Evolutionary conservation across 108 stramenopile species (phyloP), one percentile per base, ranked within the genome.

Genomic region (Skeletonema grethae): DNA sequence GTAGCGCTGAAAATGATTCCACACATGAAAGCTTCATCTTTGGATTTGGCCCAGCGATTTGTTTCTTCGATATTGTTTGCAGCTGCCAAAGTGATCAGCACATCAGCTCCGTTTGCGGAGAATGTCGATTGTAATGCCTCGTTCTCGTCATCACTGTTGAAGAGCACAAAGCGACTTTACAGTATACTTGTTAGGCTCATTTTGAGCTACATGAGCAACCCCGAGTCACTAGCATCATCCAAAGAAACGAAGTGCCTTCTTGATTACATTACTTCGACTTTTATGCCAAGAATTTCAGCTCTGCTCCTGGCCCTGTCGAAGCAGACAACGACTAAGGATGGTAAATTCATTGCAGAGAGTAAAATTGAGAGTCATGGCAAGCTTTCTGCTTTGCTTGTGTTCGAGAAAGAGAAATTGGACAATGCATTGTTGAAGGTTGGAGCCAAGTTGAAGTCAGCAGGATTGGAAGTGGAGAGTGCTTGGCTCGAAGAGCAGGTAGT

Each of bases 381-480:
- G 41, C 64, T 60, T 15, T 48, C 82, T 25, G 71, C 77, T 8
- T 61, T 68, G 22, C 64, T 83, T 24, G 82, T 83, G 28, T 83
- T 79, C 58, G 76, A 83, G 34, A 83, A 79, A 31, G 82, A 83
- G 45, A 73, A 69, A 35, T 46, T 74, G 50, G 82, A 83, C 50
- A 83, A 77, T 48, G 70, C 76, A 5, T 41, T 83, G 16, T 65
- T 77, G 64, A 83, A 76, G 57, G 35, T 77, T 20, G 63, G 64
- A 7, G 34, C 71, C 20, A 73, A 53, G 61, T 57, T 83, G 25
- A 80, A 80, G 46, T 66, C 60, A 36, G 43, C 58, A 6, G 78
- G 82, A 7, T 41, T 75, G 10, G 53, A 65, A n/a, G 48, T 62
- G 5, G 82, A 83, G 36, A 67, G 70, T 46, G 53, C 50, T 20